Evolutionary conservation across 192 early-diverging fungal genomes (phyloP).

Genomic region (Paraglomus occultum): DNA sequence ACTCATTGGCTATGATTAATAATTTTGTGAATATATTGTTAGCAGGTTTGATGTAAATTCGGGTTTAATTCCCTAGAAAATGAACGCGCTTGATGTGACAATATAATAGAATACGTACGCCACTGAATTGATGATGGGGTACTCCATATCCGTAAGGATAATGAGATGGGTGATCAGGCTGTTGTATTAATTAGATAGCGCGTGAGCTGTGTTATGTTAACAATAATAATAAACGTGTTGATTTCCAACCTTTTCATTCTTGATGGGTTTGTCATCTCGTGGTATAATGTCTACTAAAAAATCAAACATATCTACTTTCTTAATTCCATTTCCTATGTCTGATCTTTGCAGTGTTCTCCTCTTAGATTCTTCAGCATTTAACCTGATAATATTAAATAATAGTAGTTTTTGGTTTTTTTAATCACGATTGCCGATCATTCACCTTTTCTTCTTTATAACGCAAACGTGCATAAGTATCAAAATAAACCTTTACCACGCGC

Average conservation of each 20-base stretch:
- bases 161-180: slow-evolving; percentile 12
- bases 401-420: background rate
- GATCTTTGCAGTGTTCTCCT: slow-evolving; percentile 90
- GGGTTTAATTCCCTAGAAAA: no score
- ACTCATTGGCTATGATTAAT: no score
- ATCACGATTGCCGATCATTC: background rate
- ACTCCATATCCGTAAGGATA: slow-evolving; percentile 19
- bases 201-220: background rate
- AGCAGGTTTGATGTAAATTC: no score
- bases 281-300: slow-evolving; percentile 98
- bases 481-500: slow-evolving; percentile 58
- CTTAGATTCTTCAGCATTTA: slow-evolving; percentile 96
- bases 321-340: slow-evolving; percentile 86
- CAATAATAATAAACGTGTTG: background rate
- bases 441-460: background rate
- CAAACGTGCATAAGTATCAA: background rate
- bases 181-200: slow-evolving; percentile 3
- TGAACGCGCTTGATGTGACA: no score
- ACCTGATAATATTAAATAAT: slow-evolving; percentile 46
- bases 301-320: slow-evolving; percentile 93
- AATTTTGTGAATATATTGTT: no score
- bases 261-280: slow-evolving; percentile 61
- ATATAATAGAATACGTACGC: background rate
- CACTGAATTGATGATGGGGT: background rate
- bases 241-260: slow-evolving; percentile 15